Percentiles rank a stretch among this genome's conserved stretches.
Conservation (phyloP, 805 yeast species). For the Saccharomycopsis malanga region DNA sequence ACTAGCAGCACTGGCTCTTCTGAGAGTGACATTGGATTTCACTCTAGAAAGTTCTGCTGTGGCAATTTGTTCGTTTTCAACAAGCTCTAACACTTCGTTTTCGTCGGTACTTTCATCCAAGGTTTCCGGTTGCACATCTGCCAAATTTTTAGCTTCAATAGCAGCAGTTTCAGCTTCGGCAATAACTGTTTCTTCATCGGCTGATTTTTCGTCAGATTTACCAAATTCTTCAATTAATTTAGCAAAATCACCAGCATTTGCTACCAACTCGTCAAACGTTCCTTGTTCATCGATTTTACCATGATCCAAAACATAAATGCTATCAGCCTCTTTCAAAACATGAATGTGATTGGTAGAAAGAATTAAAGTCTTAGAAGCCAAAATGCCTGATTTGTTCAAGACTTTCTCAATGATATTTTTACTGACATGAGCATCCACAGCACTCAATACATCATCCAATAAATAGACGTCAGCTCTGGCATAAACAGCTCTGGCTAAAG, state of each 20-base stretch:
- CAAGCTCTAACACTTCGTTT: constrained; percentile 14
- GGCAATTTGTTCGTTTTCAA: constrained; percentile 14
- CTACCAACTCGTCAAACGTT: constrained; percentile 42
- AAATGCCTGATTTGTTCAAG: constrained; percentile 39
- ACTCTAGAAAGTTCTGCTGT: constrained; percentile 7
- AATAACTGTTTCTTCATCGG: constrained; percentile 25
- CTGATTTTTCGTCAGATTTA: constrained; percentile 7
- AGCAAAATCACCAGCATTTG: constrained; percentile 26
- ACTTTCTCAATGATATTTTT: constrained; percentile 46
- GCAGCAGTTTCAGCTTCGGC: constrained; percentile 22
- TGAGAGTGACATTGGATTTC: constrained; percentile 27
- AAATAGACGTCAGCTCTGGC: constrained; percentile 51
- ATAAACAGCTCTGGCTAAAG: constrained; percentile 65
- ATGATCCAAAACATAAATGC: constrained; percentile 50
- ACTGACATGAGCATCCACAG: constrained; percentile 69
- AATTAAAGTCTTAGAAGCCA: constrained; percentile 45
- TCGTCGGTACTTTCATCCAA: constrained; percentile 10
- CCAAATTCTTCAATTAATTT: constrained; percentile 21
- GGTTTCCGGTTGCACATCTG: constrained; percentile 19
- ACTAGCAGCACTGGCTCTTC: constrained; percentile 62
- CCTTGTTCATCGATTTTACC: constrained; percentile 55
- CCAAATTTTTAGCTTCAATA: constrained; percentile 12
- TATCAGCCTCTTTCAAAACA: constrained; percentile 50
- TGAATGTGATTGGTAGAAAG: constrained; percentile 53
- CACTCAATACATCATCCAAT: constrained; percentile 60